Conservation (phyloP, 805 yeast genomes). For the Barnettozyma populi region DNA sequence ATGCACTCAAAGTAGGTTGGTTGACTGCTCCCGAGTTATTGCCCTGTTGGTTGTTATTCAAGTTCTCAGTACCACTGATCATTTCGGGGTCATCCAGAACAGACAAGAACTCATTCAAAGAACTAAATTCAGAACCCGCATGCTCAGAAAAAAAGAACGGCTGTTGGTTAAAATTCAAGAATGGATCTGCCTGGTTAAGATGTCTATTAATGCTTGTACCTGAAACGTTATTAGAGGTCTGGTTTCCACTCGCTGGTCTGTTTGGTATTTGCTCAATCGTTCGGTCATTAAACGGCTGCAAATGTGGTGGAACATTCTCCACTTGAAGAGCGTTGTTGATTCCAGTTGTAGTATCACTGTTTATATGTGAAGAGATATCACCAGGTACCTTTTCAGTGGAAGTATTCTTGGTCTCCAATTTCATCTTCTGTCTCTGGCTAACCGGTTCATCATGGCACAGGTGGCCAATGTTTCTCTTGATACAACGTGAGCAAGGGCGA, state of each 20-base stretch:
- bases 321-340: conserved; percentile 7
- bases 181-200: conserved; percentile 12
- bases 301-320: conserved; percentile 18
- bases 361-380: not conserved
- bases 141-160: conserved; percentile 87
- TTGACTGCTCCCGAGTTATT: not conserved
- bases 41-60: not conserved
- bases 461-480: conserved; percentile 84
- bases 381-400: not conserved
- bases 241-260: not conserved
- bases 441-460: conserved; percentile 45
- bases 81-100: conserved; percentile 85
- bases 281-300: conserved; percentile 13
- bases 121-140: conserved; percentile 88
- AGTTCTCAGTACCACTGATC: conserved; percentile 34
- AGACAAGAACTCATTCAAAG: conserved; percentile 80
- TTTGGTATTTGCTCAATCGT: conserved; percentile 4
- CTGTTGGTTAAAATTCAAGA: conserved; percentile 38
- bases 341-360: not conserved
- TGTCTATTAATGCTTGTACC: not conserved
- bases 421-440: conserved; percentile 20
- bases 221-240: not conserved
- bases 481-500: conserved; percentile 75
- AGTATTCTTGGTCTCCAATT: conserved; percentile 12
- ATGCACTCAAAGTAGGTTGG: conserved; percentile 11